Percentiles rank a stretch among this genome's conserved stretches.
These are phyloP conservation scores for Globisporangium paddicum DNA, from an alignment of 352 stramenopile genomes.

Conservation along the genomic window DNA sequence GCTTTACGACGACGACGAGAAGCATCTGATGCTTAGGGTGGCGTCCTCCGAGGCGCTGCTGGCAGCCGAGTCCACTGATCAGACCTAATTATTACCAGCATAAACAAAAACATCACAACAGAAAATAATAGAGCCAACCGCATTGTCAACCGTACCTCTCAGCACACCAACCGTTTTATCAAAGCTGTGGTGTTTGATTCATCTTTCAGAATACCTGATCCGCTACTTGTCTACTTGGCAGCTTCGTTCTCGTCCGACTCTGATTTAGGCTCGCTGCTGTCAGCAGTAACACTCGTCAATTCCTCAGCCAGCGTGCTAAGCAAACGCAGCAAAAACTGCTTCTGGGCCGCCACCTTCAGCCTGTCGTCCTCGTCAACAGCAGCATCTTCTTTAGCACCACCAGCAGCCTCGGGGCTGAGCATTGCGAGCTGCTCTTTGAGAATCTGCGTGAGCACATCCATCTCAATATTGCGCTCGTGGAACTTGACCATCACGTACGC, in stretches of 20 bases:
- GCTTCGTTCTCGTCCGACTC: neutral
- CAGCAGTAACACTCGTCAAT: slow-evolving; percentile 17
- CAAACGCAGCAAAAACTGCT: slow-evolving; percentile 28
- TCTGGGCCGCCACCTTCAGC: slow-evolving; percentile 29
- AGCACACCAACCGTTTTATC: neutral
- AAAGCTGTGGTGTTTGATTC: neutral
- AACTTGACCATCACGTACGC: slow-evolving; percentile 77
- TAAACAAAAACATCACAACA: neutral
- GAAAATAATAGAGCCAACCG: neutral
- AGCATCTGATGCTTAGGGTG: slow-evolving; percentile 52
- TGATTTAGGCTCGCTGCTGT: neutral
- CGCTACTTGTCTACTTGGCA: neutral
- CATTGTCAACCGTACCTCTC: neutral
- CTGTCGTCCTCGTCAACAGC: slow-evolving; percentile 13
- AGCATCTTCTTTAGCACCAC: slow-evolving; percentile 1
- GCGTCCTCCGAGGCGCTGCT: slow-evolving; percentile 1
- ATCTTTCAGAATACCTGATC: neutral
- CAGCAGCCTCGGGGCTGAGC: slow-evolving; percentile 15
- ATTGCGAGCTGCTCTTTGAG: slow-evolving; percentile 57
- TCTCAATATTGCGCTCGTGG: slow-evolving; percentile 62
- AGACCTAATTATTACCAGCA: neutral
- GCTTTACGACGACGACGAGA: slow-evolving; percentile 75
- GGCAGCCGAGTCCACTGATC: neutral
- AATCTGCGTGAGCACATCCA: slow-evolving; percentile 32
- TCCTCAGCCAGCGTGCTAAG: slow-evolving; percentile 12